phyloP scores from a whole-genome alignment of 176 grass and related monocot species.

The Oryza meridionalis region DNA sequence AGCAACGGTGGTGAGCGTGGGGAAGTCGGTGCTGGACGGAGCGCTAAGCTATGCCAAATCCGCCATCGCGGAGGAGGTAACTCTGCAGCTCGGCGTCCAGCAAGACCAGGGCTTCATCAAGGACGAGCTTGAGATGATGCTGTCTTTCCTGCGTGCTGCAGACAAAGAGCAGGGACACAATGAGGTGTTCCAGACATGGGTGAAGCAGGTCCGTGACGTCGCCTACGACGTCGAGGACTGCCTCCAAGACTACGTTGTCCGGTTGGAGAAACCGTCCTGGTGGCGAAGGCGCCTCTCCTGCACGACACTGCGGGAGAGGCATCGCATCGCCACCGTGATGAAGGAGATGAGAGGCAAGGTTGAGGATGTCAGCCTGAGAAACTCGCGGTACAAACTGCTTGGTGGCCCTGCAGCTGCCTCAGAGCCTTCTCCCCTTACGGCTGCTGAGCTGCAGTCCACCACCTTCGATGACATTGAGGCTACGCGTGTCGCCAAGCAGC shows the following conservation, averaged over 20 bases:
- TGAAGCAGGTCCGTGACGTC: constrained; percentile 39
- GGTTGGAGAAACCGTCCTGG: neutral
- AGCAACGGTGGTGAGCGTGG: neutral
- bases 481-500: neutral
- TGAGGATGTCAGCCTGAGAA: constrained; percentile 31
- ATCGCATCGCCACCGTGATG: neutral
- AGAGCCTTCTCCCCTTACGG: too few species aligned
- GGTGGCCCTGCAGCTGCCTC: neutral
- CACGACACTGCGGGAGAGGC: too few species aligned
- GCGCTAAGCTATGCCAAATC: neutral
- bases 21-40: constrained; percentile 20
- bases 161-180: too few species aligned
- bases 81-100: constrained; percentile 31
- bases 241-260: neutral
- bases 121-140: constrained; percentile 47
- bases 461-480: neutral
- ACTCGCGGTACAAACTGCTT: neutral
- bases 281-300: neutral
- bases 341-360: constrained; percentile 16
- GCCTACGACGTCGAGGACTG: constrained; percentile 46
- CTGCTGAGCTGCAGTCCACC: neutral
- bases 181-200: neutral
- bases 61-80: neutral
- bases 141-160: constrained; percentile 17
- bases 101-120: constrained; percentile 6